A percentile compares a stretch with the other conserved stretches of the same genome.
Evolutionary conservation across 2,329 filamentous ascomycete genomes (phyloP).

Genomic region (Colletotrichum chrysophilum): DNA sequence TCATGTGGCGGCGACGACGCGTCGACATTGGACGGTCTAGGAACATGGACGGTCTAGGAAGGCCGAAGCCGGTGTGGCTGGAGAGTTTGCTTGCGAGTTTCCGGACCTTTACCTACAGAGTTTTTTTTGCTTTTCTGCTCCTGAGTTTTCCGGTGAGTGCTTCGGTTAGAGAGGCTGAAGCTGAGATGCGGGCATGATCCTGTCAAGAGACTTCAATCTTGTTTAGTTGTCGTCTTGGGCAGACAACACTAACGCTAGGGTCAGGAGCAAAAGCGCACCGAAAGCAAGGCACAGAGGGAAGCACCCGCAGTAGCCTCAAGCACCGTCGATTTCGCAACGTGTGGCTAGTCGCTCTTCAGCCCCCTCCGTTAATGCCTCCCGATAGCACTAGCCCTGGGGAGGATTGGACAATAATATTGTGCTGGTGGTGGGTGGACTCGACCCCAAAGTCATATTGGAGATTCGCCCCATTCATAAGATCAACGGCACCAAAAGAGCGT

Average conservation of each 20-base stretch:
- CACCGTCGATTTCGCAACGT: not conserved
- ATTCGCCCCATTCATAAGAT: not conserved
- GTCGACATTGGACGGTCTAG: conserved; percentile 10
- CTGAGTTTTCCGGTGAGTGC: not conserved
- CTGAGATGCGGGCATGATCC: conserved; percentile 6
- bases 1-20: conserved; percentile 9
- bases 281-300: conserved; percentile 17
- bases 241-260: not conserved
- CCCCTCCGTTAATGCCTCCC: not conserved
- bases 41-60: not conserved
- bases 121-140: not conserved
- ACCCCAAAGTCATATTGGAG: not conserved
- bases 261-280: not conserved
- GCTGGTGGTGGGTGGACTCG: not conserved
- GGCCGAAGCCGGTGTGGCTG: conserved; percentile 12
- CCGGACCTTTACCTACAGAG: not conserved
- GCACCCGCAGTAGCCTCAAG: conserved; percentile 7
- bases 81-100: not conserved
- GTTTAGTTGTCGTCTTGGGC: not conserved
- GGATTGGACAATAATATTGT: not conserved
- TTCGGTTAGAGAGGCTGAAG: not conserved
- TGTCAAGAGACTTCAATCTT: not conserved
- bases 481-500: not conserved
- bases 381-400: not conserved
- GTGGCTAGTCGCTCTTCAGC: not conserved